A percentile compares a stretch with the other conserved stretches of the same genome.
phyloP scores from a whole-genome alignment of 139 green algal genomes.

The Chlorella sp. region DNA sequence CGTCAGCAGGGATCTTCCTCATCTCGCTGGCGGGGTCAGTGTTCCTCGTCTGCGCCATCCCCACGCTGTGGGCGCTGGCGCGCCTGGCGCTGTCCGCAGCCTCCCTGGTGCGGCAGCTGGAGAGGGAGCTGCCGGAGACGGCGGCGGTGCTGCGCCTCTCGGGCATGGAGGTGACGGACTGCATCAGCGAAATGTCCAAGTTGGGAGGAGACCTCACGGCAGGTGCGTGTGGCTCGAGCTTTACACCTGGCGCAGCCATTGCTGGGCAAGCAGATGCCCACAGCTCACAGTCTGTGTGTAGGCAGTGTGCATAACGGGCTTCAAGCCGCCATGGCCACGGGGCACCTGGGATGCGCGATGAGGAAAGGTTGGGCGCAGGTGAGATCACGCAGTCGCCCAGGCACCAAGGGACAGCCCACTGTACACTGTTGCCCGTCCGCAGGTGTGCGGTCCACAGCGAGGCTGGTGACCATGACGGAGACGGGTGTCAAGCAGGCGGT shows the following conservation, averaged over 20 bases:
- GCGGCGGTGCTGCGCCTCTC: slow-evolving; percentile 20
- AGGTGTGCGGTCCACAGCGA: slow-evolving; percentile 6
- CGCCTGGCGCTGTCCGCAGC: slow-evolving; percentile 1
- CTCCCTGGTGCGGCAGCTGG: slow-evolving; percentile 4
- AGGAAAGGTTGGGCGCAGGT: not conserved
- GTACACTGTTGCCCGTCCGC: too few species aligned
- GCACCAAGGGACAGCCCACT: too few species aligned
- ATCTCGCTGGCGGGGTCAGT: slow-evolving; percentile 6
- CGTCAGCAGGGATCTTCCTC: slow-evolving; percentile 5
- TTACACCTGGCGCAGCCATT: not conserved
- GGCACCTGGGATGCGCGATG: not conserved
- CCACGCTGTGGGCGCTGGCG: slow-evolving; percentile 8
- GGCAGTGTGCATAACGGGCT: not conserved
- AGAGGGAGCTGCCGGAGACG: slow-evolving; percentile 22
- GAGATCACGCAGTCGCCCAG: not conserved
- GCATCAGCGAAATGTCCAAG: slow-evolving; percentile 4
- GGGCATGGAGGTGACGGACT: slow-evolving; percentile 17
- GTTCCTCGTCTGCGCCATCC: slow-evolving; percentile 13
- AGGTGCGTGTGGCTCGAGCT: slow-evolving; percentile 2
- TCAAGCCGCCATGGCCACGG: not conserved
- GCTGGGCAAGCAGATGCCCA: not conserved
- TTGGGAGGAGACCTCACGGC: slow-evolving; percentile 9
- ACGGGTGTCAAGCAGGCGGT: slow-evolving; percentile 4
- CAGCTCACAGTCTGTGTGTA: not conserved
- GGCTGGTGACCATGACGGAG: slow-evolving; percentile 9